These are phyloP conservation scores for Monascus ruber DNA, from an alignment of 2,329 filamentous ascomycete genomes.

Conservation along the genomic window DNA sequence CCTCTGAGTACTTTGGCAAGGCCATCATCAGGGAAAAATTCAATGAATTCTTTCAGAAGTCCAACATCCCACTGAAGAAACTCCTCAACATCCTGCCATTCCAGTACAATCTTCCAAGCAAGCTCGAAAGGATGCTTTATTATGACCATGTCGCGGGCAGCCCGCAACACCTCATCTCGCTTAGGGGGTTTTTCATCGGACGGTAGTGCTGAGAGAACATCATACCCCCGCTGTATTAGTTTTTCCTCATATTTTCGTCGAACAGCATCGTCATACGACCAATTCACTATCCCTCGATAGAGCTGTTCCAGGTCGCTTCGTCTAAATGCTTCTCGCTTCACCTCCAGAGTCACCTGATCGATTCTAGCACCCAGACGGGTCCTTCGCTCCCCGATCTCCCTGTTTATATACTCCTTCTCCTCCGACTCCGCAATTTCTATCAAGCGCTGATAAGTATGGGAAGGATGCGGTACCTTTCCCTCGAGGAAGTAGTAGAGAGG, in stretches of 20 bases:
- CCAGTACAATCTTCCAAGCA: constrained; percentile 82
- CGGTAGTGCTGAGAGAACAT: constrained; percentile 60
- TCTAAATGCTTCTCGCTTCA: constrained; percentile 71
- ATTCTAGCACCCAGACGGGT: constrained; percentile 78
- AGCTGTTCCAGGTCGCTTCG: constrained; percentile 67
- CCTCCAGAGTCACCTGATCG: constrained; percentile 71
- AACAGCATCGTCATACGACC: constrained; percentile 76
- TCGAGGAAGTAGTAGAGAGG: constrained; percentile 73
- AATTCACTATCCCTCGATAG: constrained; percentile 77
- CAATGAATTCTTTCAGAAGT: constrained; percentile 68
- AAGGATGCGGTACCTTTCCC: constrained; percentile 68
- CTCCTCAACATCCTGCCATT: constrained; percentile 73
- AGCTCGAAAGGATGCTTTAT: constrained; percentile 83
- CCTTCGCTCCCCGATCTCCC: constrained; percentile 74
- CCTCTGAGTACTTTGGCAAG: constrained; percentile 71
- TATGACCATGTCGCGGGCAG: constrained; percentile 88
- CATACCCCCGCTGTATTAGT: constrained; percentile 67
- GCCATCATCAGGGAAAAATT: constrained; percentile 73
- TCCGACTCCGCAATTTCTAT: constrained; percentile 74
- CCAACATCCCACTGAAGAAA: constrained; percentile 66
- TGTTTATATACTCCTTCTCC: constrained; percentile 82
- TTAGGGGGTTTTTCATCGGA: constrained; percentile 58
- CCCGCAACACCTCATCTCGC: constrained; percentile 58
- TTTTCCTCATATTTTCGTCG: constrained; percentile 84
- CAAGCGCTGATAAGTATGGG: constrained; percentile 68